phyloP scores from a whole-genome alignment of 2,329 filamentous ascomycete species.

The Sporothrix sp. region DNA sequence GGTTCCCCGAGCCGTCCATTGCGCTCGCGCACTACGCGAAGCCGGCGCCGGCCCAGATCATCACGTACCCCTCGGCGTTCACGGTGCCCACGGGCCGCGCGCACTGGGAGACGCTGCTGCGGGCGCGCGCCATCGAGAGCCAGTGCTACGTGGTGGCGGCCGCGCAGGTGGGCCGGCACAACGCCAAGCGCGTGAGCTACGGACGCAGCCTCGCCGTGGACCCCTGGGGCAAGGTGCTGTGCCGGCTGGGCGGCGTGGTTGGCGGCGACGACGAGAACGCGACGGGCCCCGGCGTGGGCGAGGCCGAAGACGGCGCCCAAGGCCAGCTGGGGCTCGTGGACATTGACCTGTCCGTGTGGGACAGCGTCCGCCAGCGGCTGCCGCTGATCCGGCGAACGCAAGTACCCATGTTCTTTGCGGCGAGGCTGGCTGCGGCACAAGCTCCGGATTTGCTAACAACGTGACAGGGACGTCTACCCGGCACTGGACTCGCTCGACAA shows the following conservation, averaged over 20 bases:
- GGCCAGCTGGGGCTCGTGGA: slow-evolving; percentile 46
- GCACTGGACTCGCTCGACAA: slow-evolving; percentile 3
- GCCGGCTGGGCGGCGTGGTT: slow-evolving; percentile 48
- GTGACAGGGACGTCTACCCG: slow-evolving; percentile 15
- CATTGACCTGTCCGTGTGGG: slow-evolving; percentile 39
- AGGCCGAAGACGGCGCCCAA: slow-evolving; percentile 27
- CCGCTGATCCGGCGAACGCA: slow-evolving; percentile 42
- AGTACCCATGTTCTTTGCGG: too few species aligned
- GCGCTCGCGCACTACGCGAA: slow-evolving; percentile 42
- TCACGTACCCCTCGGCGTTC: slow-evolving; percentile 86
- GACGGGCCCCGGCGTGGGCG: slow-evolving; percentile 6
- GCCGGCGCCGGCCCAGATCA: slow-evolving; percentile 51
- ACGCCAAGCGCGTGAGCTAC: slow-evolving; percentile 58
- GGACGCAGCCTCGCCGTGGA: slow-evolving; percentile 78
- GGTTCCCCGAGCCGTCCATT: slow-evolving; percentile 68
- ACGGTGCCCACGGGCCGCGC: slow-evolving; percentile 74
- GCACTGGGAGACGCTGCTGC: slow-evolving; percentile 75
- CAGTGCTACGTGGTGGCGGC: slow-evolving; percentile 81
- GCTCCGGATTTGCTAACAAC: too few species aligned
- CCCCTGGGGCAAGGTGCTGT: slow-evolving; percentile 72
- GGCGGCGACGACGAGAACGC: slow-evolving; percentile 30
- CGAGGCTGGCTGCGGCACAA: too few species aligned
- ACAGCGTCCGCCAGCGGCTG: slow-evolving; percentile 41
- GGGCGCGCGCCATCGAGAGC: slow-evolving; percentile 77
- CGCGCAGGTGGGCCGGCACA: slow-evolving; percentile 66